Conservation (phyloP, 169 alveolate species). For the Plasmodium blacklocki region DNA sequence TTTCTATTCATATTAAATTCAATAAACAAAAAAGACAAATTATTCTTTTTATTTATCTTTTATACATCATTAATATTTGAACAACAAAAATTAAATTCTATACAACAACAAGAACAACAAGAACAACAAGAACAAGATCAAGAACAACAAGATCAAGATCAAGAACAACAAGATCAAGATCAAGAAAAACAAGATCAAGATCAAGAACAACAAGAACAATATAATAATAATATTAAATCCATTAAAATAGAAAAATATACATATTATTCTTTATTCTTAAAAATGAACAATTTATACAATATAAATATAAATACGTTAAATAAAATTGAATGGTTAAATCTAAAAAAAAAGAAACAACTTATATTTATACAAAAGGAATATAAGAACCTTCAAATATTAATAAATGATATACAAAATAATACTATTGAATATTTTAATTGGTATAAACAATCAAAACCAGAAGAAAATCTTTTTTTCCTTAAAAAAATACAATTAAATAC, state of each 20-base stretch:
- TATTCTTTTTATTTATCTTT: conserved; percentile 48
- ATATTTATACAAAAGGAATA: conserved; percentile 29
- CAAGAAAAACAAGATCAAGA: no score
- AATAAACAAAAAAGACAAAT: conserved; percentile 33
- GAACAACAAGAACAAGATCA: no score
- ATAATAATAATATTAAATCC: background rate
- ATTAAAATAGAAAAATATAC: conserved; percentile 45
- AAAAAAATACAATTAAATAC: conserved; percentile 23
- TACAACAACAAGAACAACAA: no score
- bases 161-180: no score
- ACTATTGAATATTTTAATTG: conserved; percentile 50
- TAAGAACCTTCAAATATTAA: conserved; percentile 15
- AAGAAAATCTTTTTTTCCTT: conserved; percentile 52
- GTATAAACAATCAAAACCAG: conserved; percentile 50
- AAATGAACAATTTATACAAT: background rate
- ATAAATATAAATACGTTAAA: background rate
- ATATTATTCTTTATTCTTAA: conserved; percentile 47
- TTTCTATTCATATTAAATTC: conserved; percentile 63
- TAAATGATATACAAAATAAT: conserved; percentile 46
- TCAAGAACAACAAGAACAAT: no score
- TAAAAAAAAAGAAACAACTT: conserved; percentile 28
- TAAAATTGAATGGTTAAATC: conserved; percentile 51
- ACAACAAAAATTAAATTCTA: conserved; percentile 23
- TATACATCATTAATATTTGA: conserved; percentile 59
- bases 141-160: no score